A percentile compares a stretch with the other conserved stretches of the same genome.
Conservation (phyloP, 768 basidiomycete genomes). For the Xerocomellus intermedius region DNA sequence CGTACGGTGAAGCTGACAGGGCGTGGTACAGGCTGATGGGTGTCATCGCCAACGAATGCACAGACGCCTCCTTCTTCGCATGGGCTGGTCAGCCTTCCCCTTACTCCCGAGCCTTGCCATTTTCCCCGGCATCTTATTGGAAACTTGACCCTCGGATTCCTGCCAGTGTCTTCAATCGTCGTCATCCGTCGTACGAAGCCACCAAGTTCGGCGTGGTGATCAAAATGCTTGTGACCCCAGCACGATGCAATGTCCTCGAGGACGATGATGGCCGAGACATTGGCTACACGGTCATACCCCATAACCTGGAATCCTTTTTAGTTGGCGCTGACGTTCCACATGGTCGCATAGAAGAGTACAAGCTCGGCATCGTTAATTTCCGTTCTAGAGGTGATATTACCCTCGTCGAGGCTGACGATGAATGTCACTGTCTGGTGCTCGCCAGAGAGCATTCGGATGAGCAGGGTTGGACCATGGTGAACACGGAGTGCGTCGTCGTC, state of each 20-base stretch:
- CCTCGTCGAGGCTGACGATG: neutral
- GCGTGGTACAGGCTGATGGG: slow-evolving; percentile 22
- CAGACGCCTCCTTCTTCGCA: slow-evolving; percentile 9
- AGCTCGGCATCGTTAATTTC: slow-evolving; percentile 8
- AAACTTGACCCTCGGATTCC: slow-evolving; percentile 2
- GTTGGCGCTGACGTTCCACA: slow-evolving; percentile 1
- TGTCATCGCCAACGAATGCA: slow-evolving; percentile 10
- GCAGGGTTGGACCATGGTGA: slow-evolving; percentile 11
- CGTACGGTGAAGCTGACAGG: slow-evolving; percentile 23
- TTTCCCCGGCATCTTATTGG: slow-evolving; percentile 2
- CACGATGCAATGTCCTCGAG: slow-evolving; percentile 8
- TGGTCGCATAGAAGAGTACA: slow-evolving; percentile 6
- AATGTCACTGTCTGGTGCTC: slow-evolving; percentile 11
- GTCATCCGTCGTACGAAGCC: slow-evolving; percentile 8
- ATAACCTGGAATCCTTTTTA: slow-evolving; percentile 4
- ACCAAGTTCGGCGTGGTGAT: slow-evolving; percentile 11
- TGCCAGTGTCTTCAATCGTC: neutral
- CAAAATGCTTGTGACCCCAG: slow-evolving; percentile 7
- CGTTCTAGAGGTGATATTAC: neutral
- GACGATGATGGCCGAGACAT: slow-evolving; percentile 6
- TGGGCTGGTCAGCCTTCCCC: slow-evolving; percentile 10
- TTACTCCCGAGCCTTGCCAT: slow-evolving; percentile 8
- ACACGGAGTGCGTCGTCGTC: slow-evolving; percentile 14
- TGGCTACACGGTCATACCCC: slow-evolving; percentile 5
- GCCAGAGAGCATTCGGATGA: slow-evolving; percentile 1